Base-by-base conservation (phyloP, 2,329 filamentous ascomycete genomes). In the Colletotrichum chlorophyti region DNA sequence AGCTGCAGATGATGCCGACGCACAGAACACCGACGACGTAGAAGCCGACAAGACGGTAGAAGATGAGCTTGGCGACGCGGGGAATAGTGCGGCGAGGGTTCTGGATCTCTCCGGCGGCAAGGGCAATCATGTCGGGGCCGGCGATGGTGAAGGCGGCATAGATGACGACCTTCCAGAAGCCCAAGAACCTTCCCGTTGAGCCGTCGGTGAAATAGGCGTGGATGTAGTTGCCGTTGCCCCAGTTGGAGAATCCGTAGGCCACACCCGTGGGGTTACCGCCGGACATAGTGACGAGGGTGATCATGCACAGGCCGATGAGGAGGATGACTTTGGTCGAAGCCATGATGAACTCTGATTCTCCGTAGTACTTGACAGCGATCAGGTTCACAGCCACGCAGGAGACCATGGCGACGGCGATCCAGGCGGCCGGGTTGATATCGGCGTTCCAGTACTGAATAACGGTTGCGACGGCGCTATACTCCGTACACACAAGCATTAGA, bases 1-100 rank as follows among this genome's bases (percentile, higher is more conserved):
- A 83, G 14, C 85, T 76, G 62, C 88, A 79, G 58, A 86, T 66
- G 57, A 86, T 83, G 6, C 84, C 83, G 15, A 87, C 79, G 34
- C 76, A 78, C 3, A 89, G 74, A 10, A 82, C 84, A 53, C 86
- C 82, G 58, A 91, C 77, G n/a, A 91, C 81, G 72, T 91, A 91
- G 74, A 92, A 91, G 2, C 81, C 74, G 0, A 87, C 87, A 27
- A 92, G 77, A 45, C 90, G 86, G 71, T 88, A 91, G 72, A 91
- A 91, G 29, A 91, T 87, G 41, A 86, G 85, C 63, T 90, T 91
- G 74, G 84, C 91, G 1, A 89, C 89, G 57, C 81, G 82, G 1
- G 89, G 89, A 72, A 93, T 84, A 26, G 85, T 82, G 21, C 74
- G 72, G 37, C 88, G 81, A 2, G 88, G 87, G 67, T 89, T 88